These are phyloP conservation scores for Ophiostoma triangulosporum DNA, from an alignment of 2,329 filamentous ascomycete genomes.

Conservation along the genomic window DNA sequence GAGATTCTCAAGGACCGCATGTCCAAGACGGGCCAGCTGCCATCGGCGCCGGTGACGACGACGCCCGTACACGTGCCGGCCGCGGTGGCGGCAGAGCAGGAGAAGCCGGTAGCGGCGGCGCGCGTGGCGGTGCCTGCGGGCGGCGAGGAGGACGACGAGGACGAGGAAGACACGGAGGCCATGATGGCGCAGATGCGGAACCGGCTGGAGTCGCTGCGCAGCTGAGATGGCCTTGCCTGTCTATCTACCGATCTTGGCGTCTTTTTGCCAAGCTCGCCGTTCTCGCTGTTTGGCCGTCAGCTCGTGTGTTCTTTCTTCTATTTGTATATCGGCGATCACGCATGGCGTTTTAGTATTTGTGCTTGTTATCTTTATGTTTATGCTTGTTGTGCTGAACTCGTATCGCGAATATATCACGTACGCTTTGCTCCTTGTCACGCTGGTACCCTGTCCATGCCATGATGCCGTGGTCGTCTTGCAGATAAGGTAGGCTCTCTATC, in stretches of 20 bases:
- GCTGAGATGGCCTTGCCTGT: conserved; percentile 32
- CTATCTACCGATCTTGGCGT: neutral
- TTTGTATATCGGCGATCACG: neutral
- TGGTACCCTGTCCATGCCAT: too few species aligned
- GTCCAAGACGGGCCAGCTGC: conserved; percentile 46
- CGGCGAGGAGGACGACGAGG: conserved; percentile 45
- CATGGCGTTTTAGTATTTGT: neutral
- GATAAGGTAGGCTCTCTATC: too few species aligned
- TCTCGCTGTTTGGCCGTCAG: neutral
- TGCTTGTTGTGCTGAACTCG: too few species aligned
- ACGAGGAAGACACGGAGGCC: conserved; percentile 76
- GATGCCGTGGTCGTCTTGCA: too few species aligned
- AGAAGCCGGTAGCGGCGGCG: conserved; percentile 19
- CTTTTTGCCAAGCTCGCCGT: neutral
- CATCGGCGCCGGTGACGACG: conserved; percentile 38
- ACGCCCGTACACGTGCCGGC: conserved; percentile 32
- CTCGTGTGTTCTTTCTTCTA: neutral
- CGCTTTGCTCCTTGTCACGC: too few species aligned
- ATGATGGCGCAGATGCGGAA: conserved; percentile 92
- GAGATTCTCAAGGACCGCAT: conserved; percentile 79
- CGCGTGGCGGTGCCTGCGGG: conserved; percentile 36
- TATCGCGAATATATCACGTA: neutral
- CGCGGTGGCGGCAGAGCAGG: conserved; percentile 31
- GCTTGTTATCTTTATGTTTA: neutral
- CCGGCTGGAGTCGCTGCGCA: conserved; percentile 79